Conservation (phyloP, 495 filamentous ascomycete species). For the Lasiosphaeria ovina region DNA sequence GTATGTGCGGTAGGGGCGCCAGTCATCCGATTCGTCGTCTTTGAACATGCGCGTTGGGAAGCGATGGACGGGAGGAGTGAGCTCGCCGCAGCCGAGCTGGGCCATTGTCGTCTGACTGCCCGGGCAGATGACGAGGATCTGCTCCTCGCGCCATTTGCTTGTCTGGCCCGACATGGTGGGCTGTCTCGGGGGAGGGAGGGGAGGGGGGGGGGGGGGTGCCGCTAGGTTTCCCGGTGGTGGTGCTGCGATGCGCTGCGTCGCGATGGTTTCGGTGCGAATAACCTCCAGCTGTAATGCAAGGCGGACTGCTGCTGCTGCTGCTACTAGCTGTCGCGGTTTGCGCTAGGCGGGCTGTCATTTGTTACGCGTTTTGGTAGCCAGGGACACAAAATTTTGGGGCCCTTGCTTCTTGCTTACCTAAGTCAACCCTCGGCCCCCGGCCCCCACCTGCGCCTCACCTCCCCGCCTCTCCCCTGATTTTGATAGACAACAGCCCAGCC, state of each 20-base stretch:
- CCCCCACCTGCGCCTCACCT: background rate
- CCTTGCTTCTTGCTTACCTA: conserved; percentile 6
- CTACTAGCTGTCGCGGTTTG: conserved; percentile 3
- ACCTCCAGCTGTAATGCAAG: background rate
- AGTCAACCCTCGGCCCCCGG: background rate
- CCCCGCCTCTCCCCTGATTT: no score
- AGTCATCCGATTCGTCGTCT: conserved; percentile 73
- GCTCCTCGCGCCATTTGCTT: conserved; percentile 54
- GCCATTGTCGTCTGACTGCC: conserved; percentile 92
- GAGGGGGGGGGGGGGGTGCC: no score
- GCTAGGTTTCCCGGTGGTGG: no score
- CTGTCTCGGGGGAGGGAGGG: background rate
- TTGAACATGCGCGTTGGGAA: conserved; percentile 93
- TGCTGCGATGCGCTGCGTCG: no score
- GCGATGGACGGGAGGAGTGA: conserved; percentile 78
- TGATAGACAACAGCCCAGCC: no score
- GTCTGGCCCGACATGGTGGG: conserved; percentile 45
- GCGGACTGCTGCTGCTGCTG: background rate
- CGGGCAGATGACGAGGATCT: conserved; percentile 77
- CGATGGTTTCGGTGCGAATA: background rate
- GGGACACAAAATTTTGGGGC: conserved; percentile 4
- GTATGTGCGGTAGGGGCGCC: conserved; percentile 77
- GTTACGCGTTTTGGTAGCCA: conserved; percentile 6
- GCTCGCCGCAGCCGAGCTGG: conserved; percentile 89
- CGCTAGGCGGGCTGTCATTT: no score